A percentile compares a stretch with the other conserved stretches of the same genome.
Conservation (phyloP, 352 stramenopile species). For the Halophytophthora polymorphica region DNA sequence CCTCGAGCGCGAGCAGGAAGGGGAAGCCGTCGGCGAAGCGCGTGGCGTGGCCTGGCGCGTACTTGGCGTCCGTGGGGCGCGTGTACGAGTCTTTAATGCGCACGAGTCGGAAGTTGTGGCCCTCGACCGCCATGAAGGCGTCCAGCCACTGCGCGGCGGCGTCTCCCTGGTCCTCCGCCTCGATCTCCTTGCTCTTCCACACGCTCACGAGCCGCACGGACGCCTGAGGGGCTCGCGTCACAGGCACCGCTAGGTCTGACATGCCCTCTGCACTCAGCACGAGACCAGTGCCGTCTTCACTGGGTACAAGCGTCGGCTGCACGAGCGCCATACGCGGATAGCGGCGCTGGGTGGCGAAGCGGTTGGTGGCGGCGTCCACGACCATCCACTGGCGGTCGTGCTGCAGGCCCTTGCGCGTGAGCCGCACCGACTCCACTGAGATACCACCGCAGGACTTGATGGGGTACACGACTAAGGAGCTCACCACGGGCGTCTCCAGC, state of each 20-base stretch:
- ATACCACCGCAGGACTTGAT: slow-evolving; percentile 82
- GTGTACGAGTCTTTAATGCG: slow-evolving; percentile 56
- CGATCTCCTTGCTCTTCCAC: slow-evolving; percentile 49
- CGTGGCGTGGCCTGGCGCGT: slow-evolving; percentile 49
- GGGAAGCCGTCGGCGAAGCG: slow-evolving; percentile 80
- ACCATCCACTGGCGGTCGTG: slow-evolving; percentile 83
- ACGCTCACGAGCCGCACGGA: slow-evolving; percentile 42
- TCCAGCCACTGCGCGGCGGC: slow-evolving; percentile 61
- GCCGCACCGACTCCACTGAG: slow-evolving; percentile 33
- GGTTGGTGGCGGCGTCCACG: slow-evolving; percentile 49
- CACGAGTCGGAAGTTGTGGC: slow-evolving; percentile 50
- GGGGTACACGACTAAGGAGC: slow-evolving; percentile 71
- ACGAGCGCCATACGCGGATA: slow-evolving; percentile 68
- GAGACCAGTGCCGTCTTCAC: slow-evolving; percentile 28
- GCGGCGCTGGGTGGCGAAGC: slow-evolving; percentile 71
- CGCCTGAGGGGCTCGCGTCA: slow-evolving; percentile 31
- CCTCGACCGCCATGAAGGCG: slow-evolving; percentile 38
- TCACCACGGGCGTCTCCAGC: slow-evolving; percentile 32
- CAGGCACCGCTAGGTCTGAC: slow-evolving; percentile 52
- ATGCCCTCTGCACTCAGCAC: slow-evolving; percentile 62
- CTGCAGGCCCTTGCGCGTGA: slow-evolving; percentile 55
- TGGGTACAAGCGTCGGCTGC: slow-evolving; percentile 48
- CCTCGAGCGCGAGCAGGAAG: slow-evolving; percentile 58
- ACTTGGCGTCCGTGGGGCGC: slow-evolving; percentile 53
- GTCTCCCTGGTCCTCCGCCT: slow-evolving; percentile 62